phyloP scores from a whole-genome alignment of 148 eudicot genomes.

The Rhododendron henanense region DNA sequence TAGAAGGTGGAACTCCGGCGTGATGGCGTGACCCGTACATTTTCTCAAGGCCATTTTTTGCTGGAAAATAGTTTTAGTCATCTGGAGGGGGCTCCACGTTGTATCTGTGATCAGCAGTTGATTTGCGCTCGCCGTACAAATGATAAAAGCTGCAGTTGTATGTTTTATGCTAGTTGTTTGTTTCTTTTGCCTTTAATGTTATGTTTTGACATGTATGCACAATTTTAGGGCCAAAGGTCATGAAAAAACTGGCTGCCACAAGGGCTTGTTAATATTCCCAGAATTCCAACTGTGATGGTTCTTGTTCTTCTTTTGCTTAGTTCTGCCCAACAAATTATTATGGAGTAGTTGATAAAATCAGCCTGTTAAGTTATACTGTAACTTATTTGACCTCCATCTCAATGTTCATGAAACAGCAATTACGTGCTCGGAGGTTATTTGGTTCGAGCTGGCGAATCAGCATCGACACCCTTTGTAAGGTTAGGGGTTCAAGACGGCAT shows the following conservation, averaged over 20 bases:
- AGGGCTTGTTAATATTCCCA: not conserved
- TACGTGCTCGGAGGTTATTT: not conserved
- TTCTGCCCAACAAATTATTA: not conserved
- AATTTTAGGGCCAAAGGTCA: slow-evolving; percentile 2
- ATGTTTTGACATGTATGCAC: not conserved
- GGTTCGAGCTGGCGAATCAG: not conserved
- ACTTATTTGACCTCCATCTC: not conserved
- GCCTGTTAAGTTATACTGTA: not conserved
- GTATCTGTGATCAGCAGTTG: not conserved
- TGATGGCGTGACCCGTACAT: not conserved
- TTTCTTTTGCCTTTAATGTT: not conserved
- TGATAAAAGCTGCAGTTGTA: not conserved
- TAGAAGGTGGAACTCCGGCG: not conserved
- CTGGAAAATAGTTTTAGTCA: slow-evolving; percentile 1
- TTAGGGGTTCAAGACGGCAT: not conserved
- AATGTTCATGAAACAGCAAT: not conserved
- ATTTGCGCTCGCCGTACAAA: not conserved
- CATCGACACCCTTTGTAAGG: not conserved
- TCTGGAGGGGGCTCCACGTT: not conserved
- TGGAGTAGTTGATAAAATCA: not conserved
- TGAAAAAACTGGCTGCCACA: not conserved
- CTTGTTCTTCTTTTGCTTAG: not conserved
- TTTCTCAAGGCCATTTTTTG: slow-evolving; percentile 1
- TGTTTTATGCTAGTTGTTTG: not conserved
- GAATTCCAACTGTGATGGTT: not conserved